Percentiles rank a stretch among this genome's conserved stretches.
phyloP scores from a whole-genome alignment of 331 rosid genomes.

The Telfairia occidentalis region DNA sequence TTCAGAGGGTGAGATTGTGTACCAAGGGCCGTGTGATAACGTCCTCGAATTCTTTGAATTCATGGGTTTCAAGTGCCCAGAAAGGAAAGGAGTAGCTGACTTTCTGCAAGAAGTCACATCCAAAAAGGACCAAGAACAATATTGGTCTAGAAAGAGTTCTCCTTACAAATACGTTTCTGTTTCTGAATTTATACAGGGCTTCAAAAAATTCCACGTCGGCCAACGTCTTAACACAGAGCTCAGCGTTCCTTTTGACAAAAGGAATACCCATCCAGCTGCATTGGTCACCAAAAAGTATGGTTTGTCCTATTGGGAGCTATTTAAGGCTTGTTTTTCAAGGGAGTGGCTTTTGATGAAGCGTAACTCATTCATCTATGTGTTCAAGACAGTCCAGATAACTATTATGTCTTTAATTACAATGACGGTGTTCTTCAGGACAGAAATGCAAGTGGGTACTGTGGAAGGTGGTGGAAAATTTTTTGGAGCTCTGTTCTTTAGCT shows the following conservation, averaged over 20 bases:
- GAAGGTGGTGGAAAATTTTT: slow-evolving; percentile 28
- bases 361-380: slow-evolving; percentile 32
- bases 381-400: slow-evolving; percentile 38
- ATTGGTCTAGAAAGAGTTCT: slow-evolving; percentile 28
- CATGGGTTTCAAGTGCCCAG: slow-evolving; percentile 39
- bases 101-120: slow-evolving; percentile 51
- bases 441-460: slow-evolving; percentile 37
- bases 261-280: slow-evolving; percentile 29
- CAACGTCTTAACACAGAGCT: slow-evolving; percentile 27
- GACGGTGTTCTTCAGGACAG: slow-evolving; percentile 41
- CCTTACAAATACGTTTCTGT: slow-evolving; percentile 36
- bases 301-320: slow-evolving; percentile 29
- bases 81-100: slow-evolving; percentile 40
- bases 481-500: slow-evolving; percentile 51
- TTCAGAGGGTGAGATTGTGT: slow-evolving; percentile 34
- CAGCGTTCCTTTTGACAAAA: slow-evolving; percentile 28
- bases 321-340: slow-evolving; percentile 52
- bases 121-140: slow-evolving; percentile 54
- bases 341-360: slow-evolving; percentile 50
- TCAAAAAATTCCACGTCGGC: slow-evolving; percentile 29
- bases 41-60: slow-evolving; percentile 26
- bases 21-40: slow-evolving; percentile 30
- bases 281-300: slow-evolving; percentile 30
- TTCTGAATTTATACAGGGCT: slow-evolving; percentile 31
- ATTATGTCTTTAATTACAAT: slow-evolving; percentile 27